Base-by-base conservation (phyloP, 495 filamentous ascomycete species). In the Mytilinidion resinicola region DNA sequence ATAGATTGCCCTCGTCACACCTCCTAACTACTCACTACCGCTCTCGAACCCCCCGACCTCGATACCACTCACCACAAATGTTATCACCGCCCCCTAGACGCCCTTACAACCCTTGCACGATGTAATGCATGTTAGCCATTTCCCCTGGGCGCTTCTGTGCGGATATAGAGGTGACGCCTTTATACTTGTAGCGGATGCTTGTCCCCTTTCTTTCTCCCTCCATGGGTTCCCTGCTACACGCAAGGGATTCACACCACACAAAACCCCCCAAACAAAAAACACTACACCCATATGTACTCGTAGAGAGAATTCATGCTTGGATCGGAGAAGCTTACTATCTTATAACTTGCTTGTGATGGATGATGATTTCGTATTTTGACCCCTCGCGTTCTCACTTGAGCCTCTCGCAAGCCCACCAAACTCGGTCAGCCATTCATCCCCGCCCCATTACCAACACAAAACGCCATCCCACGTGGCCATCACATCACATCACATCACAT, bases 1-100 rank as follows among this genome's bases (percentile, higher is more conserved):
- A 38, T 72, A 67, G 53, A 51, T 48, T 36, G 20, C 46, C 34
- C 46, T 34, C 49, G 9, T 14, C 36, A 36, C 38, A 43, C 38
- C 35, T 1, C 11, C 38, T 21, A 43, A 17, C 37, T 43, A 9
- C 37, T 43, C 52, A 5, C 15, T 43, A 35, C 11, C 30, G 37
- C 50, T 19, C 34, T 41, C n/a, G 11, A 25, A 20, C 38, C 14
- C 35, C 36, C 41, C 38, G 19, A 19, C 21, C 9, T 36, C 17
- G 11, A 49, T 20, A 15, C 12, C 46, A 15, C 11, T 15, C 46
- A 15, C n/a, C 46, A 15, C 46, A n/a, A 52, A 21, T 51, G 6
- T 51, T 30, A 25, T 21, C 21, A 21, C 51, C n/a, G 2, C 36
- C 17, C 51, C n/a, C 20, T 54, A 21, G n/a, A 35, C 25, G 12